Evolutionary conservation across 495 filamentous ascomycete genomes (phyloP).

Genomic region (Penicillium flavigenum): DNA sequence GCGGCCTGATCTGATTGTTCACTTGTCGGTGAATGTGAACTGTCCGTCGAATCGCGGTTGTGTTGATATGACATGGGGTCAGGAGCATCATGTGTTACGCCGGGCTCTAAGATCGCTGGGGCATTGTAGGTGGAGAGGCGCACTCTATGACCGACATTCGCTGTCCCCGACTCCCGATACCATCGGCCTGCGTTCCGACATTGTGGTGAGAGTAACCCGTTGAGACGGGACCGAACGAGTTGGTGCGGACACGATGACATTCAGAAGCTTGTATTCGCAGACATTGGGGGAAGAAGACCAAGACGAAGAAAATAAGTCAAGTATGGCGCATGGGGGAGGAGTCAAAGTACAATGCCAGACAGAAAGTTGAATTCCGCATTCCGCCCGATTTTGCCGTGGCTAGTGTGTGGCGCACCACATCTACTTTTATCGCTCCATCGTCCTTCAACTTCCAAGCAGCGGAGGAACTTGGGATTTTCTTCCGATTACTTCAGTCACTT

Average conservation of each 20-base stretch:
- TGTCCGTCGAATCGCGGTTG: background rate
- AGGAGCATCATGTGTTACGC: background rate
- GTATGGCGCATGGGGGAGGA: background rate
- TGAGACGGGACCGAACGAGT: conserved; percentile 33
- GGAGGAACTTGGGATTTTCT: conserved; percentile 21
- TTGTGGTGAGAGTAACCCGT: conserved; percentile 32
- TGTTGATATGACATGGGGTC: background rate
- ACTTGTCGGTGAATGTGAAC: background rate
- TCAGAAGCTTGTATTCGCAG: conserved; percentile 30
- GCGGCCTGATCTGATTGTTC: background rate
- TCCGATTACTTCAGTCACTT: conserved; percentile 4
- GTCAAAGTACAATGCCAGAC: conserved; percentile 7
- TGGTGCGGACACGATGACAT: conserved; percentile 41
- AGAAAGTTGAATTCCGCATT: conserved; percentile 22
- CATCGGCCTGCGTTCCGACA: conserved; percentile 25
- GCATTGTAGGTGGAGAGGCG: conserved; percentile 18
- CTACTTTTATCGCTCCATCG: conserved; percentile 24
- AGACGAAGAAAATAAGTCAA: conserved; percentile 6
- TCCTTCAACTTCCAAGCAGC: conserved; percentile 17
- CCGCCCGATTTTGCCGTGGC: conserved; percentile 41
- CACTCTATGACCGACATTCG: conserved; percentile 17
- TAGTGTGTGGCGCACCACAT: conserved; percentile 34
- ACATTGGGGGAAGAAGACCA: conserved; percentile 22
- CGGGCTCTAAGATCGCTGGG: background rate
- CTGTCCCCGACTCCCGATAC: conserved; percentile 21